Base-by-base conservation (phyloP, 2,329 filamentous ascomycete genomes). In the Pestalotiopsis fici region DNA sequence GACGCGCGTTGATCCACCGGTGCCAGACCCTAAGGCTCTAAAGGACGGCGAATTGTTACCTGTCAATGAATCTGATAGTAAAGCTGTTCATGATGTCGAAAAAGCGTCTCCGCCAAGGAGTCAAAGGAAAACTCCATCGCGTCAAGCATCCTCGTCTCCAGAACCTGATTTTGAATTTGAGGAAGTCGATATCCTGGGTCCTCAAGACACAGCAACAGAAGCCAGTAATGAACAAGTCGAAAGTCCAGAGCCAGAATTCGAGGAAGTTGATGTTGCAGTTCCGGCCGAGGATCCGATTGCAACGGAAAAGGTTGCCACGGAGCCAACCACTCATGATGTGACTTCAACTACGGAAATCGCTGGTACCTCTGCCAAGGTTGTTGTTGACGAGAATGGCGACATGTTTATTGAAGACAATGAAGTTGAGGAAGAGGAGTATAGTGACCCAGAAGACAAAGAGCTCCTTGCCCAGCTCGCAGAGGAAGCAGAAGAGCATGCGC, bases 401-500 rank as follows among this genome's bases (percentile, higher is more conserved):
- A 78, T 83, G 7, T 73, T 81, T 0, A 81, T 81, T 35, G 83
- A 83, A 15, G 84, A 86, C 18, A 89, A 93, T 50, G 92, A 95
- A 21, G 90, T 72, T 15, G 71, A 72, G 37, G 75, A 93, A 69
- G 88, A 90, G 62, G 88, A 91, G 23, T 90, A 91, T 73, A 96
- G 93, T 39, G 95, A 98, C 71, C 92, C 94, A 0, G 96, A 97
- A 78, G 95, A 98, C 70, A 95, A 95, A 76, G 94, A 97, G 72
- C 85, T 99, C 6, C 87, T 98, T 66, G 89, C 88, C 6, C 94
- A 95, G 72, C 89, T 99, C 73, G 95, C 94, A 0, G 89, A 91
- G 28, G 97, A 99, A 84, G 93, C 93, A 1, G 93, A 97, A 80
- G 96, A 98, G 74, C 95, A 99, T 75, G 94, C 93, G 3, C 90